Evolutionary conservation across 2,329 filamentous ascomycete species (phyloP).

Genomic region (Clarireedia monteithiana): DNA sequence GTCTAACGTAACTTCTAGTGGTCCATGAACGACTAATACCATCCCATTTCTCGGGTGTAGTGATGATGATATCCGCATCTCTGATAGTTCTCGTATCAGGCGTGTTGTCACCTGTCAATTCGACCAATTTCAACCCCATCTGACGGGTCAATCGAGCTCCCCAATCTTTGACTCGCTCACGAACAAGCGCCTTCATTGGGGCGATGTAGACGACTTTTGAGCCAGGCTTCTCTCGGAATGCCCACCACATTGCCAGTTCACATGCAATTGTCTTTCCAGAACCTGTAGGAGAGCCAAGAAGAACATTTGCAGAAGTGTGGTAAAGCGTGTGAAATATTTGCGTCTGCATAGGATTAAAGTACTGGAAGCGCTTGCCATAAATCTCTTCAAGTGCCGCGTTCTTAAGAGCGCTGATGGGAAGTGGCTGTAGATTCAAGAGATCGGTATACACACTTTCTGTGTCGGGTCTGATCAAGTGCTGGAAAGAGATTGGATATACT

Average conservation of each 20-base stretch:
- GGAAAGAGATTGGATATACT: constrained; percentile 90
- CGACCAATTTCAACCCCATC: constrained; percentile 83
- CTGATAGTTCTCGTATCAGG: constrained; percentile 93
- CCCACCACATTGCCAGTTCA: constrained; percentile 99
- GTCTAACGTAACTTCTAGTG: constrained; percentile 88
- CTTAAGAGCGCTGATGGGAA: constrained; percentile 80
- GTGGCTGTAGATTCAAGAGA: constrained; percentile 80
- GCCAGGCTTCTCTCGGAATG: constrained; percentile 86
- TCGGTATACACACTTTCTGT: constrained; percentile 98
- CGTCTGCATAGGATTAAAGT: constrained; percentile 99
- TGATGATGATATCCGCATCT: constrained; percentile 95
- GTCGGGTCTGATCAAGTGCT: constrained; percentile 93
- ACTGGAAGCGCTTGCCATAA: constrained; percentile 83
- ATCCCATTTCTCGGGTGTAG: constrained; percentile 99
- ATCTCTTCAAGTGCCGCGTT: constrained; percentile 82
- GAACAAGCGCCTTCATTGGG: constrained; percentile 97
- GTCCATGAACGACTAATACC: constrained; percentile 99
- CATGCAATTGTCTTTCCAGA: constrained; percentile 96
- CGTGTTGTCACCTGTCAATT: constrained; percentile 95
- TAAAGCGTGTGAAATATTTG: constrained; percentile 97
- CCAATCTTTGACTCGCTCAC: constrained; percentile 96
- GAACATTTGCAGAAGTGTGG: constrained; percentile 82
- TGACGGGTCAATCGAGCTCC: constrained; percentile 69
- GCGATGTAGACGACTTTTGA: constrained; percentile 99
- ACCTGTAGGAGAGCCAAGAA: constrained; percentile 91